Conservation (phyloP, 1,284 basidiomycete species). For the Cryptococcus maquisensis region DNA sequence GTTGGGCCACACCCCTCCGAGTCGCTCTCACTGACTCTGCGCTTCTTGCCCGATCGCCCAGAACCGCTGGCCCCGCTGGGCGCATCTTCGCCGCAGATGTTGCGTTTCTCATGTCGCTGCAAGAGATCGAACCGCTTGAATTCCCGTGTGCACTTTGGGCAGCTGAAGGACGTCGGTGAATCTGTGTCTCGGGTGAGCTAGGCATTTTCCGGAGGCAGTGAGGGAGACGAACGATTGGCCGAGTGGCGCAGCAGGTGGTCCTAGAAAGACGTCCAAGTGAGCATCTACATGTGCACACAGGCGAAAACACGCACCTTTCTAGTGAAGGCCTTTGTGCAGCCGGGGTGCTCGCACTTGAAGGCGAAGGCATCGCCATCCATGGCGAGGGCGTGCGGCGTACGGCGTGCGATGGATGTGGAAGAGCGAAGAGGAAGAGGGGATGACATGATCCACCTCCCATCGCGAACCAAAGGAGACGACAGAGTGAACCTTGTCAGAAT, state of each 20-base stretch:
- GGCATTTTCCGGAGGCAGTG: background rate
- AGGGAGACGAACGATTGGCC: constrained; percentile 34
- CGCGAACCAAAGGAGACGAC: too few species aligned
- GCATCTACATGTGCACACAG: background rate
- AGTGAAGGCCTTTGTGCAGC: constrained; percentile 38
- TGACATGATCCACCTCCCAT: too few species aligned
- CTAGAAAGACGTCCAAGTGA: constrained; percentile 9
- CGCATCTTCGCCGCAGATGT: constrained; percentile 30
- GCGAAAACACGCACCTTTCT: constrained; percentile 29
- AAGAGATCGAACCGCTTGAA: constrained; percentile 41
- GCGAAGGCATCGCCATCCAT: background rate
- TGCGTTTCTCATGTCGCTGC: constrained; percentile 37
- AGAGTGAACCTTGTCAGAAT: too few species aligned
- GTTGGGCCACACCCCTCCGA: background rate
- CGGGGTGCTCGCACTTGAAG: constrained; percentile 22
- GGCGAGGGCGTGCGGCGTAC: background rate
- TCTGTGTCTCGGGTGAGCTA: constrained; percentile 16
- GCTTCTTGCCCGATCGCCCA: constrained; percentile 1
- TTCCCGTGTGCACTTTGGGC: constrained; percentile 25
- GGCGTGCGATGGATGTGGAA: too few species aligned
- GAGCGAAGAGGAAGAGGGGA: too few species aligned
- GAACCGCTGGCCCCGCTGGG: background rate
- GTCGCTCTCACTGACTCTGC: background rate
- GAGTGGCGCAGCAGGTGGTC: constrained; percentile 41
- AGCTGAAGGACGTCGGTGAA: constrained; percentile 26